These are phyloP conservation scores for Neurospora africana DNA, from an alignment of 495 filamentous ascomycete genomes.

Conservation along the genomic window DNA sequence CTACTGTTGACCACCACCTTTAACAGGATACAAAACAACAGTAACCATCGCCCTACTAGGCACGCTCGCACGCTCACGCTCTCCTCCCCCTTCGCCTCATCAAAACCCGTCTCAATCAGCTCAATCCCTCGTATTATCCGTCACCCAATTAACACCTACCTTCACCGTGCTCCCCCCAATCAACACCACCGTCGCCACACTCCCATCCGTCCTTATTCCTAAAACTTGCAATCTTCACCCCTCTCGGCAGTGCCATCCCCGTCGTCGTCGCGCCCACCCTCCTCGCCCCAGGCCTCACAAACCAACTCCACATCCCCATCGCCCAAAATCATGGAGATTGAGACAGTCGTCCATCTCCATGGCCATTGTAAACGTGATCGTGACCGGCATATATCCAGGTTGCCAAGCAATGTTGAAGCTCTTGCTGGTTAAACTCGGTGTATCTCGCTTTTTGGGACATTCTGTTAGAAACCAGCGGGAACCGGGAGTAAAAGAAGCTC, in stretches of 20 bases:
- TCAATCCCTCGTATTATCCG: no score
- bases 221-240: slow-evolving; percentile 32
- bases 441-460: no score
- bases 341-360: no score
- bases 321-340: slow-evolving; percentile 32
- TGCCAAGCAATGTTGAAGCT: no score
- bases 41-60: slow-evolving; percentile 16
- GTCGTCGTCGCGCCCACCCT: slow-evolving; percentile 26
- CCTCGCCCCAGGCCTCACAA: slow-evolving; percentile 36
- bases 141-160: slow-evolving; percentile 13
- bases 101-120: not conserved
- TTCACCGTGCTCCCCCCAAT: slow-evolving; percentile 23
- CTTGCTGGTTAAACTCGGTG: no score
- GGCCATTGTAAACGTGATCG: no score
- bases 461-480: no score
- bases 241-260: slow-evolving; percentile 4
- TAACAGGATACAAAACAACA: slow-evolving; percentile 9
- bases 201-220: slow-evolving; percentile 37
- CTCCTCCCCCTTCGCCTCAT: slow-evolving; percentile 3
- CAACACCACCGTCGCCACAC: slow-evolving; percentile 32
- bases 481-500: no score
- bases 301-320: slow-evolving; percentile 33
- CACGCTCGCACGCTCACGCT: slow-evolving; percentile 10
- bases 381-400: no score
- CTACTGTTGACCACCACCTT: not conserved